Evolutionary conservation across 2,329 filamentous ascomycete species (phyloP), one percentile per base, ranked within the genome.

Genomic region (Paramyrothecium sp.): DNA sequence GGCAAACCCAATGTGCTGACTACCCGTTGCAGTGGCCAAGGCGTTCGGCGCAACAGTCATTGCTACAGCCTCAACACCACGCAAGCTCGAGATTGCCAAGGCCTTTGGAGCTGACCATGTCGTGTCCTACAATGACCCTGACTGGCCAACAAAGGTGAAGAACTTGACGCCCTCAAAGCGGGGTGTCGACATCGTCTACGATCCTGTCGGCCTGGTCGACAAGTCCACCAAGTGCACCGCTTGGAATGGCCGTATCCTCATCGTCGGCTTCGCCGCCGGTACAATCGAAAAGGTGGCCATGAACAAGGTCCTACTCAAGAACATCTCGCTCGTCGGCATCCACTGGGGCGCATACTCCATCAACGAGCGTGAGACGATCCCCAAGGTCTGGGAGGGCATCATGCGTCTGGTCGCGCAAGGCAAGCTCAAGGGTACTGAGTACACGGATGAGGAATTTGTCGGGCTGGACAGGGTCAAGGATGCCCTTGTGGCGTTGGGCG

Each of bases 301-400:
- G 78, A 98, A 98, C 73, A 89, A 94, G 73, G 91, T 97, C 23
- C 75, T 97, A 60, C 77, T 98, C 64, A 98, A 97, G 83, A 97
- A 97, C 72, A 94, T 97, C 61, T 89, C 87, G 61, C 79, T 98
- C 13, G 90, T 97, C 2, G 94, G 94, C 2, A 78, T 97, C 67
- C 91, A 96, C 76, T 98, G 94, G 94, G 94, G 94, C 13, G 87
- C 88, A 57, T 97, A 97, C 75, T 78, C 87, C 1, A 81, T 80
- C 49, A 84, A 89, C 63, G 90, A 97, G 77, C 85, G 81, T 21
- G 85, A 89, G 68, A 88, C 81, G 50, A 85, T 95, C 5, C 79
- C 81, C 8, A 73, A 76, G 21, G 92, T 97, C 1, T 98, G 94
- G 94, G 77, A 88, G 53, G 92, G 90, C 1, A 86, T 98, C 61